Evolutionary conservation across 2,329 filamentous ascomycete species (phyloP).

Genomic region (Fusarium anthophilum): DNA sequence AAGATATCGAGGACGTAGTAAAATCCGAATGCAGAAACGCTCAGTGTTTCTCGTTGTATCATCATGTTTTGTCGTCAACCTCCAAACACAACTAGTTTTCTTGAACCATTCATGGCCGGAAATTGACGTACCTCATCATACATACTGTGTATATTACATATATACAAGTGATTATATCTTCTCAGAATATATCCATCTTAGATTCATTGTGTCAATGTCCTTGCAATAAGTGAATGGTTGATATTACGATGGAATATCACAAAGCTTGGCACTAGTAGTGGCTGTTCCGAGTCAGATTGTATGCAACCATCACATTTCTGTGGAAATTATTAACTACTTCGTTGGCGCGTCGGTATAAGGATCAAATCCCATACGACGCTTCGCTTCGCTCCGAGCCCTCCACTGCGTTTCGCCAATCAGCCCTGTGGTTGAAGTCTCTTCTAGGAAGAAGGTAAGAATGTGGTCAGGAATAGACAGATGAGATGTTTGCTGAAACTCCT

Average conservation of each 20-base stretch:
- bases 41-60: neutral
- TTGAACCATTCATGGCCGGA: neutral
- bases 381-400: conserved; percentile 57
- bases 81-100: neutral
- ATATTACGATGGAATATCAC: neutral
- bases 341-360: conserved; percentile 60
- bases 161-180: neutral
- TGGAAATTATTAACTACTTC: conserved; percentile 20
- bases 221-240: neutral
- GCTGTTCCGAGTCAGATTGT: neutral
- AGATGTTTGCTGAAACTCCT: conserved; percentile 90
- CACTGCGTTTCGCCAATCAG: conserved; percentile 57
- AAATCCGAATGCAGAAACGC: neutral
- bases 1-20: neutral
- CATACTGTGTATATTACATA: neutral
- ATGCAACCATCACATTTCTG: neutral
- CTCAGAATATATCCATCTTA: neutral
- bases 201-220: neutral
- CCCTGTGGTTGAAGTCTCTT: conserved; percentile 65
- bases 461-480: conserved; percentile 93
- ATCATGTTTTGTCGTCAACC: neutral
- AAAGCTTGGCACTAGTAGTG: neutral
- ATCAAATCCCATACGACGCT: conserved; percentile 63
- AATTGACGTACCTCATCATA: neutral
- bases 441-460: conserved; percentile 86